phyloP scores from a whole-genome alignment of 2,329 filamentous ascomycete species.

The Ophiostoma angusticollis region DNA sequence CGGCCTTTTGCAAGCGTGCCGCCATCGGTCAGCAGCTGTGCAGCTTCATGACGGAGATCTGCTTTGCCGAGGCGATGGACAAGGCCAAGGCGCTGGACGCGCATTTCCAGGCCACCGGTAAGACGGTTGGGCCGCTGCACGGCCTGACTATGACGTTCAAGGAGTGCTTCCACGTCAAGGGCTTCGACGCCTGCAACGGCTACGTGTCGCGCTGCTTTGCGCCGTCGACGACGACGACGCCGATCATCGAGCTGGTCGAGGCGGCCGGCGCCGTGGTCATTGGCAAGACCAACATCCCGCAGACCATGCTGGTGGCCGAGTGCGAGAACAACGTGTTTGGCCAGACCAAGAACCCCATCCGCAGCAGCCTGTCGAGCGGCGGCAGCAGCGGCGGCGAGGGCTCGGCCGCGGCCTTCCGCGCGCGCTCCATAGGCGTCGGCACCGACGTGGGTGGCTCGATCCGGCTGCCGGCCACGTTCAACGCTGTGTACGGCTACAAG shows the following conservation, averaged over 20 bases:
- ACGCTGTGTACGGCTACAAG: constrained; percentile 21
- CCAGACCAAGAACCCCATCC: constrained; percentile 23
- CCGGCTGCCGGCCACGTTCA: constrained; percentile 21
- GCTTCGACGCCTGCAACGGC: constrained; percentile 10
- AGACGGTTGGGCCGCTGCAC: constrained; percentile 25
- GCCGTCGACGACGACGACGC: constrained; percentile 12
- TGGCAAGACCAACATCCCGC: constrained; percentile 18
- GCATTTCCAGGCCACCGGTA: constrained; percentile 19
- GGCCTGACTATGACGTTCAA: constrained; percentile 27
- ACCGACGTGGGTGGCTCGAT: constrained; percentile 20
- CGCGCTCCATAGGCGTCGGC: constrained; percentile 34
- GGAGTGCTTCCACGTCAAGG: constrained; percentile 12
- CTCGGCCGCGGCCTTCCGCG: constrained; percentile 22
- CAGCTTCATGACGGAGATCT: constrained; percentile 27
- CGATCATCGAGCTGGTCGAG: constrained; percentile 17
- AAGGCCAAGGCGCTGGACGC: constrained; percentile 22
- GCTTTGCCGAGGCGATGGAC: constrained; percentile 22
- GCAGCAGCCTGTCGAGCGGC: constrained; percentile 22
- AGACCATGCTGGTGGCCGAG: constrained; percentile 20
- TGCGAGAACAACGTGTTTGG: constrained; percentile 26
- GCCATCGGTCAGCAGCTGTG: constrained; percentile 10
- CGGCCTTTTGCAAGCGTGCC: constrained; percentile 12
- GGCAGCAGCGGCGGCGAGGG: constrained; percentile 27
- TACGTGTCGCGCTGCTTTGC: constrained; percentile 7
- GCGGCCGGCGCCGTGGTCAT: constrained; percentile 20